These are phyloP conservation scores for Paspalum notatum DNA, from an alignment of 176 grass and related monocot species.

Conservation along the genomic window DNA sequence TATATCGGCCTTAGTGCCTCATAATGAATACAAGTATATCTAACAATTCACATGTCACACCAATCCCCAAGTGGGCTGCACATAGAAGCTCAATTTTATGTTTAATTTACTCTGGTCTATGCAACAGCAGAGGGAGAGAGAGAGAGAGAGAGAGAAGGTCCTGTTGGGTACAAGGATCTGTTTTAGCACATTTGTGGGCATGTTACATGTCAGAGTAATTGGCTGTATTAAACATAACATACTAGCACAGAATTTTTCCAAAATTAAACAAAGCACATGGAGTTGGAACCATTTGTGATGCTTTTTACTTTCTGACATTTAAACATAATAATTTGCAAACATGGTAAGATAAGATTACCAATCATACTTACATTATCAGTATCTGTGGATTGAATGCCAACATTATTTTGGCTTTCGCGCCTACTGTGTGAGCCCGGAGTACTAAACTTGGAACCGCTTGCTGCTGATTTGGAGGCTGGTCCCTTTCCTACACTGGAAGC, in stretches of 20 bases:
- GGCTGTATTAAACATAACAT: background rate
- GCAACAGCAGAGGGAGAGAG: background rate
- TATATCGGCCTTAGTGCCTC: no score
- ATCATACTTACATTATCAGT: constrained; percentile 50
- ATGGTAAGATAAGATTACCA: constrained; percentile 24
- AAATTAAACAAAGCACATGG: background rate
- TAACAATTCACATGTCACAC: background rate
- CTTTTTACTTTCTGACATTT: constrained; percentile 12
- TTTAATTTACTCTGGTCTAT: constrained; percentile 9
- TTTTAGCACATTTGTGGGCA: constrained; percentile 15
- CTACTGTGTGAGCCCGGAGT: constrained; percentile 49
- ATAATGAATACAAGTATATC: no score
- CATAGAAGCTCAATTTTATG: constrained; percentile 21
- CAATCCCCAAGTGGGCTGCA: background rate
- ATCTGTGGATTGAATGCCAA: constrained; percentile 48
- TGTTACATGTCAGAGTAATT: background rate
- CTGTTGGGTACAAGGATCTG: background rate
- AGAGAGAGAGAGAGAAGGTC: background rate
- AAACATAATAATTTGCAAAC: background rate
- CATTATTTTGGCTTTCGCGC: constrained; percentile 50
- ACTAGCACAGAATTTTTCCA: background rate
- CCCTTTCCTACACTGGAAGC: constrained; percentile 51
- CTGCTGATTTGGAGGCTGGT: constrained; percentile 64
- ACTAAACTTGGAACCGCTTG: constrained; percentile 51
- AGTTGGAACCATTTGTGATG: constrained; percentile 9